phyloP scores from a whole-genome alignment of 2,329 filamentous ascomycete genomes.

The Helotiales sp. region DNA sequence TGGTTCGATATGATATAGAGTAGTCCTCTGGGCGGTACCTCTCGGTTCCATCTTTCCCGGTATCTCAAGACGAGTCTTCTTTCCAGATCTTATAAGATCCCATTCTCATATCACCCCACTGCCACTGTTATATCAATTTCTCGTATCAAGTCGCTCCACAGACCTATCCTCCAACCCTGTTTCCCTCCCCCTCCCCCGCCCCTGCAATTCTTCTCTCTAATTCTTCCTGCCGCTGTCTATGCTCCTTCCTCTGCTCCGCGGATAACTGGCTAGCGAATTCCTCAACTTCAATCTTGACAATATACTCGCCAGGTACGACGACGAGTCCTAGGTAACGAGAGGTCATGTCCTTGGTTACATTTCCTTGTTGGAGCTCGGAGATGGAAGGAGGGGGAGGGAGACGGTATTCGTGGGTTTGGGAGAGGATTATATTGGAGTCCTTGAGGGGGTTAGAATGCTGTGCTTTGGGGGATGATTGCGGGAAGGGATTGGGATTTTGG shows the following conservation, averaged over 20 bases:
- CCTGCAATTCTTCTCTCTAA: not conserved
- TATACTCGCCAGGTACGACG: slow-evolving; percentile 83
- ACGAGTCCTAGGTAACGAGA: slow-evolving; percentile 87
- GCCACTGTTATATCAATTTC: not conserved
- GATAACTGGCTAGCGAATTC: slow-evolving; percentile 57
- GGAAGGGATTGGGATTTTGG: not conserved
- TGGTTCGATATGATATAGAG: no score
- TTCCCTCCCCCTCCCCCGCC: not conserved
- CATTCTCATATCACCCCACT: no score
- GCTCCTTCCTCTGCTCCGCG: not conserved
- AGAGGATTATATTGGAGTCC: slow-evolving; percentile 87
- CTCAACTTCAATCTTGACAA: slow-evolving; percentile 86
- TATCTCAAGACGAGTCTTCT: no score
- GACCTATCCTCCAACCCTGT: not conserved
- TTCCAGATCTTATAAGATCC: no score
- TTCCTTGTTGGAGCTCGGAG: slow-evolving; percentile 34
- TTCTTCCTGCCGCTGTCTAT: not conserved
- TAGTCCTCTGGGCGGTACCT: no score
- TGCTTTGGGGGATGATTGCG: not conserved
- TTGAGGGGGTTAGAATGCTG: slow-evolving; percentile 39
- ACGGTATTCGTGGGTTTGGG: slow-evolving; percentile 86
- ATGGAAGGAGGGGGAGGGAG: slow-evolving; percentile 57
- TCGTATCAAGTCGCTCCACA: not conserved
- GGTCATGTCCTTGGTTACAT: slow-evolving; percentile 69
- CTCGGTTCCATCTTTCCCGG: no score